Percentiles rank a stretch among this genome's conserved stretches.
phyloP scores from a whole-genome alignment of 441 rosid species.

The Populus hybrid region DNA sequence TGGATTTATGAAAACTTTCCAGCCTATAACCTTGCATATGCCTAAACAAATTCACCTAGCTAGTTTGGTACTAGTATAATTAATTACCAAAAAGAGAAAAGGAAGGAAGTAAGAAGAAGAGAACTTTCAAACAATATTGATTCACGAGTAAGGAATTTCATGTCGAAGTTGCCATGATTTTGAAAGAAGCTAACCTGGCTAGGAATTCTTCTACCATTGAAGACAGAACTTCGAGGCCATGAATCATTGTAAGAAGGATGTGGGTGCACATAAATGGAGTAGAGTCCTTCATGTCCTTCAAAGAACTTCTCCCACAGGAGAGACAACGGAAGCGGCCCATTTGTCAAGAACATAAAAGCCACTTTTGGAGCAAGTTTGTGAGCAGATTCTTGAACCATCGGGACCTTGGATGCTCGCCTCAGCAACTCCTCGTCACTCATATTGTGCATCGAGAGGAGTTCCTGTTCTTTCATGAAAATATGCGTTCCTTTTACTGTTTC shows the following conservation, averaged over 20 bases:
- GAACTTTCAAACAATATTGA: no score
- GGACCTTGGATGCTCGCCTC: slow-evolving; percentile 65
- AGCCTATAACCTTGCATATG: no score
- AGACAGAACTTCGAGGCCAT: slow-evolving; percentile 28
- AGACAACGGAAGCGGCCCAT: slow-evolving; percentile 31
- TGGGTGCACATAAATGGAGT: slow-evolving; percentile 35
- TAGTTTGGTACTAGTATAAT: no score
- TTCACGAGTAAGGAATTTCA: neutral
- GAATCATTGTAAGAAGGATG: slow-evolving; percentile 27
- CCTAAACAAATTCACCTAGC: no score
- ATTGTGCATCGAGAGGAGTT: slow-evolving; percentile 23
- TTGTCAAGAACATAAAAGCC: slow-evolving; percentile 60
- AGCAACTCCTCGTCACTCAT: slow-evolving; percentile 63
- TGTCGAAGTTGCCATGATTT: neutral
- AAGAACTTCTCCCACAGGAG: slow-evolving; percentile 39
- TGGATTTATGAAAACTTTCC: no score
- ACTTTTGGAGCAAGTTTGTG: slow-evolving; percentile 47
- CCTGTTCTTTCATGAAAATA: neutral
- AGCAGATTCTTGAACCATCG: slow-evolving; percentile 42
- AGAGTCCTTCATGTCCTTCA: slow-evolving; percentile 30
- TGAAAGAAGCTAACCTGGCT: slow-evolving; percentile 32
- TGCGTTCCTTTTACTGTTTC: neutral
- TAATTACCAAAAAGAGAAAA: no score
- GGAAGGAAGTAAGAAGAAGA: no score
- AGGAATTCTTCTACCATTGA: slow-evolving; percentile 35